Conservation (phyloP, 176 grass and related monocot species). For the Hordeum marinum region DNA sequence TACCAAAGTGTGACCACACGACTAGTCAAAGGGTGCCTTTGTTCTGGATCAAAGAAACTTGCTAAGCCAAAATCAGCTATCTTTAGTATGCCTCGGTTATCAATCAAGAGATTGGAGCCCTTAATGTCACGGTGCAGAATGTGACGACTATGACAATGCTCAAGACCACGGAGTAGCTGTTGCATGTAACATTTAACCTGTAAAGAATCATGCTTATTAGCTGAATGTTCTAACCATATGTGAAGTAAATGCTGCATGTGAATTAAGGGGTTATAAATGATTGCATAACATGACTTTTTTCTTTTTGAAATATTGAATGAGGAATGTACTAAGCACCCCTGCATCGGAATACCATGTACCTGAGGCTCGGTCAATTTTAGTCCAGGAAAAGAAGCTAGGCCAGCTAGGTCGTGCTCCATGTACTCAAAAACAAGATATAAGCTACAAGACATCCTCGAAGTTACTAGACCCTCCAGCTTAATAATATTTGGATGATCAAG, state of each 20-base stretch:
- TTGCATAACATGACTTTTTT: not conserved
- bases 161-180: constrained; percentile 88
- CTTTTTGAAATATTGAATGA: not conserved
- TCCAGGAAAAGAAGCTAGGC: constrained; percentile 88
- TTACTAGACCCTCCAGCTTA: constrained; percentile 94
- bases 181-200: constrained; percentile 99
- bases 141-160: constrained; percentile 87
- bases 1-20: constrained; percentile 99
- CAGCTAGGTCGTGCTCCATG: constrained; percentile 97
- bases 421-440: constrained; percentile 99
- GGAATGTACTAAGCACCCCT: not conserved
- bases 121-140: constrained; percentile 98
- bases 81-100: constrained; percentile 86
- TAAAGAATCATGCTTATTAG: not conserved
- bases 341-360: constrained; percentile 38
- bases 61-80: constrained; percentile 99
- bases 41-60: constrained; percentile 91
- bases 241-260: not conserved
- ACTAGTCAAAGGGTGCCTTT: constrained; percentile 87
- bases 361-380: constrained; percentile 85
- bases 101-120: constrained; percentile 98
- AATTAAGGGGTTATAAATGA: not conserved
- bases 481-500: constrained; percentile 99
- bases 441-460: constrained; percentile 98
- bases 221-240: not conserved